Evolutionary conservation across 2,329 filamentous ascomycete genomes (phyloP).

Genomic region (Penicillium polonicum): DNA sequence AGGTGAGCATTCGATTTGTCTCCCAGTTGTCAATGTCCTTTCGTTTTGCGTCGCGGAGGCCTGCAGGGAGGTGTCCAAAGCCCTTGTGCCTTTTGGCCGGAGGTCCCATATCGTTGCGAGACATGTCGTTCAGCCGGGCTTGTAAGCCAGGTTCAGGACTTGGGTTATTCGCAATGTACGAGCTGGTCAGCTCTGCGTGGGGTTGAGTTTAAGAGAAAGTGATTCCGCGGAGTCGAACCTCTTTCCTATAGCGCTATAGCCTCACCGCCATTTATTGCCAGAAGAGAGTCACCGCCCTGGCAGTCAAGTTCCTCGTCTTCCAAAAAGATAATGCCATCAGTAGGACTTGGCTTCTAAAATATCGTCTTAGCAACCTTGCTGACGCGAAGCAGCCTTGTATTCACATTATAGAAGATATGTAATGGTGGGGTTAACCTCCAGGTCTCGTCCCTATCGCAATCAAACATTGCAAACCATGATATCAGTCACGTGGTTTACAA

Average conservation of each 20-base stretch:
- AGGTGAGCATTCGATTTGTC: conserved; percentile 96
- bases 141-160: neutral
- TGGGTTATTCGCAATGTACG: neutral
- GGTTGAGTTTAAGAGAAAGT: neutral
- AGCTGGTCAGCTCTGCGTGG: neutral
- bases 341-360: no score
- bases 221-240: conserved; percentile 1
- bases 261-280: neutral
- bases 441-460: neutral
- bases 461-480: conserved; percentile 34
- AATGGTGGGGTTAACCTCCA: neutral
- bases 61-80: conserved; percentile 34
- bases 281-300: neutral
- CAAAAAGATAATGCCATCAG: neutral
- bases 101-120: conserved; percentile 35
- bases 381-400: neutral
- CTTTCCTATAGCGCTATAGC: neutral
- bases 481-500: conserved; percentile 25
- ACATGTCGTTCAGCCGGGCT: conserved; percentile 26
- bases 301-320: neutral
- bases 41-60: conserved; percentile 60
- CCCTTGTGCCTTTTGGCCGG: conserved; percentile 43
- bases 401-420: neutral
- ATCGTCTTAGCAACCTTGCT: no score
- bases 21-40: conserved; percentile 98